Base-by-base conservation (phyloP, 176 grass and related monocot species). In the Ampelocalamus luodianensis region DNA sequence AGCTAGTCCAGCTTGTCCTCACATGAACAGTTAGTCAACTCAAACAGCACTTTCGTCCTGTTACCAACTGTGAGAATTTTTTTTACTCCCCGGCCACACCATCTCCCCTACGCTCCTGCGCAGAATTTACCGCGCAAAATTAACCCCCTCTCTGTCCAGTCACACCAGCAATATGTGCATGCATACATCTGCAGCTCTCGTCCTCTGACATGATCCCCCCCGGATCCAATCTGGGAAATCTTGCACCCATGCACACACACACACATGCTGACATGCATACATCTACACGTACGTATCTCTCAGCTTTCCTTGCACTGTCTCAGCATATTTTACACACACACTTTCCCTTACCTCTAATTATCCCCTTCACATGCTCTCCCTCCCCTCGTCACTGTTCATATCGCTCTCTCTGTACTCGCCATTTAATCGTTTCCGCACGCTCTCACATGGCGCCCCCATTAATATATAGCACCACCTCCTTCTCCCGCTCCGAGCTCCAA, bases 401-500 rank as follows among this genome's bases (percentile, higher is more conserved):
- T n/a, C 84, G 1, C 46, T 38, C 18, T 78, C 77, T 82, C 88
- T 87, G 74, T 82, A 84, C 79, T 72, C 66, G 20, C 78, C 79
- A 44, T 93, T 93, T 62, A 93, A 83, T 80, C 76, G 26, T 79
- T 64, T 42, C 45, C 59, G 72, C 85, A 64, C 70, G 69, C 44
- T n/a, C 63, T 81, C 89, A 87, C 89, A 91, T 80, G 81, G 53
- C 43, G 16, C 84, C 8, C 8, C 81, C 81, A 85, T 88, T 91
- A 91, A 91, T 91, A 91, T 91, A 91, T 91, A 77, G 80, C 76
- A 32, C 70, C 85, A 76, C 51, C 63, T 12, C 58, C 79, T 56
- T 34, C 81, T 64, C 85, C 76, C 53, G 78, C 92, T 87, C 86
- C 92, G 78, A 58, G 37, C 81, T 83, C 86, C 75, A 34, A 89